Base-by-base conservation (phyloP, 106 monocot species). In the Acanthochlamys bracteata region DNA sequence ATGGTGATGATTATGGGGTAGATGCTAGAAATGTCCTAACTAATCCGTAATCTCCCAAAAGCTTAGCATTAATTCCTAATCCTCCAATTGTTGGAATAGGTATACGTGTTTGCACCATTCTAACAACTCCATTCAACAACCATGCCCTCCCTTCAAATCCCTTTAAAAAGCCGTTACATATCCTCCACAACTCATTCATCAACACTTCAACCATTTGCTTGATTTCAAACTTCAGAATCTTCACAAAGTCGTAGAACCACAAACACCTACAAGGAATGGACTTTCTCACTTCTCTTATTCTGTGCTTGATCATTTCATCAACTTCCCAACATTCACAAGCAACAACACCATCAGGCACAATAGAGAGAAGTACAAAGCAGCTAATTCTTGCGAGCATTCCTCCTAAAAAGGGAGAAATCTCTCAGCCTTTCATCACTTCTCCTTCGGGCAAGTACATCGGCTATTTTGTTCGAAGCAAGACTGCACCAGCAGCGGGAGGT, bases 361-460 rank as follows among this genome's bases (percentile, higher is more conserved):
- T 92, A 66, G 11, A 72, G 25, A 81, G 91, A 22, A 49, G 62
- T 22, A 72, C 64, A 1, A 82, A 82, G 68, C 92, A 92, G 70
- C 82, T 82, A 39, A 73, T 92, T 65, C 68, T 92, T 4, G 81
- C 75, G 11, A 72, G 47, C 57, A 61, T 88, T 56, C 65, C 75
- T 4, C 73, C 92, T 7, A 59, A 61, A 55, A 20, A 57, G 11
- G 57, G 14, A 14, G 63, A 45, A 16, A 59, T n/a, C 73, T 15
- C 79, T 11, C 20, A 55, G 4, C 82, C 76, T 6, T 84, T 92
- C 79, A 71, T 92, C 60, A 66, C 82, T 22, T 92, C 82, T 27
- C 84, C 84, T 0, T 77, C 77, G 20, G 84, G 82, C 27, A 84
- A 78, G 65, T 92, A 84, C 79, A 49, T 69, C 0, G 81, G 73